These are phyloP conservation scores for Lasiodiplodia citricola DNA, from an alignment of 2,329 filamentous ascomycete genomes.

Conservation along the genomic window DNA sequence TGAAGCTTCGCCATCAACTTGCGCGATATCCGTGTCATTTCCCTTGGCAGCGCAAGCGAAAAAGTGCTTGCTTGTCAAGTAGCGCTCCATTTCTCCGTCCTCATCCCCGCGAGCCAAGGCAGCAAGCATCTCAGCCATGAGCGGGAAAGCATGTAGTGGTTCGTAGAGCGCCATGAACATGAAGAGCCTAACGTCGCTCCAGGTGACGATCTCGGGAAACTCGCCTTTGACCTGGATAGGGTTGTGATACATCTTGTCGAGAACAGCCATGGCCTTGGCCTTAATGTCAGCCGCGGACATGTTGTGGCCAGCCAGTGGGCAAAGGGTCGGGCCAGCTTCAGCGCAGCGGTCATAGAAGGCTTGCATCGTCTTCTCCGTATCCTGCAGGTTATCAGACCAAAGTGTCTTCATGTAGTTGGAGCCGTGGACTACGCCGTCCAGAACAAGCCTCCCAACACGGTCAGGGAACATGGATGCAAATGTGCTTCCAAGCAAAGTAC, in stretches of 20 bases:
- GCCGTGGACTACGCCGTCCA: constrained; percentile 55
- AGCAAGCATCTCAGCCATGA: constrained; percentile 42
- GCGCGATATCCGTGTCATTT: constrained; percentile 32
- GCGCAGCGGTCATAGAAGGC: constrained; percentile 54
- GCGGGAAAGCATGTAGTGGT: constrained; percentile 41
- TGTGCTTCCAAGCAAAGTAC: constrained; percentile 48
- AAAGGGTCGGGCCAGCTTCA: constrained; percentile 46
- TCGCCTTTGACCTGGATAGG: constrained; percentile 42
- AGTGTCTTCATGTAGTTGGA: constrained; percentile 43
- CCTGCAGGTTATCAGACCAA: constrained; percentile 48
- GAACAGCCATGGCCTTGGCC: constrained; percentile 38
- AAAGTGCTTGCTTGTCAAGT: constrained; percentile 32
- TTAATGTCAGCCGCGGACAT: constrained; percentile 45
- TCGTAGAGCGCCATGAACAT: constrained; percentile 46
- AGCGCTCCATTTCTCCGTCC: constrained; percentile 32
- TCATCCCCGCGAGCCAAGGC: constrained; percentile 42
- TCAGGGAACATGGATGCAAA: constrained; percentile 47
- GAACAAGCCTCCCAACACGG: constrained; percentile 40
- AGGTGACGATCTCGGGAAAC: constrained; percentile 47
- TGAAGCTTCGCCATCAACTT: constrained; percentile 30
- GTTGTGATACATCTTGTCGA: constrained; percentile 46
- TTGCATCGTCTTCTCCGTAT: constrained; percentile 51
- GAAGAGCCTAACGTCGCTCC: constrained; percentile 44
- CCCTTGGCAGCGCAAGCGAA: constrained; percentile 38
- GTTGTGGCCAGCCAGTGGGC: constrained; percentile 45